phyloP scores from a whole-genome alignment of 805 yeast genomes.

The Cyberlindnera americana region DNA sequence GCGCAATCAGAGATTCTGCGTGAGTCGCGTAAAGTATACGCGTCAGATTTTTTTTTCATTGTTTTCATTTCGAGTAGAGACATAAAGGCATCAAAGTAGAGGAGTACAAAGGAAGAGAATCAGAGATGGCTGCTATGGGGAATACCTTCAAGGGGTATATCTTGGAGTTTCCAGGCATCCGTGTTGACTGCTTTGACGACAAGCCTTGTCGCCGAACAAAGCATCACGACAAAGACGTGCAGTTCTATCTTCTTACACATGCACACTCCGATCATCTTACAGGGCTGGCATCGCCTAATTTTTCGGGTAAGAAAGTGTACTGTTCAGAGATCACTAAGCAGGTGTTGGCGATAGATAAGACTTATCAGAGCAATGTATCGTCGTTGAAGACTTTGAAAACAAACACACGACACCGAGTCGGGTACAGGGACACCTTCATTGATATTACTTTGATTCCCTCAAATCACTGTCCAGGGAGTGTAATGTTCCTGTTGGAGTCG shows the following conservation, averaged over 20 bases:
- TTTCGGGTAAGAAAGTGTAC: conserved; percentile 40
- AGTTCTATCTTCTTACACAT: conserved; percentile 43
- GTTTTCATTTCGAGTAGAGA: too few species aligned
- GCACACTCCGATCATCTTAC: conserved; percentile 51
- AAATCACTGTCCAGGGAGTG: conserved; percentile 60
- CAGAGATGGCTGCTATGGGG: background rate
- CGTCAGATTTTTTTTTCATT: too few species aligned
- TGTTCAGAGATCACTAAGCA: conserved; percentile 42
- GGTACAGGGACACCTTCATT: conserved; percentile 22
- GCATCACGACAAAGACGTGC: conserved; percentile 4
- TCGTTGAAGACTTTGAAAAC: conserved; percentile 15
- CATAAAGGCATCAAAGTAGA: too few species aligned
- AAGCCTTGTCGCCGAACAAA: conserved; percentile 1
- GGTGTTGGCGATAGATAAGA: conserved; percentile 7
- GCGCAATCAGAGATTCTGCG: too few species aligned
- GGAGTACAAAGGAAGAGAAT: too few species aligned
- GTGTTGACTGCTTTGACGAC: conserved; percentile 11
- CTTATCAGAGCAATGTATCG: conserved; percentile 13
- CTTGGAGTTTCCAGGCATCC: conserved; percentile 10
- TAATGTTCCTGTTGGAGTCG: conserved; percentile 47
- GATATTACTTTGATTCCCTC: conserved; percentile 43
- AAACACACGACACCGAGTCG: conserved; percentile 21
- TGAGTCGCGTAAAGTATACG: too few species aligned
- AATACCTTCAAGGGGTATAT: conserved; percentile 11
- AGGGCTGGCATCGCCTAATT: conserved; percentile 40